Evolutionary conservation across 1,139 yeast species (phyloP), one percentile per base, ranked within the genome.

Genomic region (Hemisphaericaspora xylanilytica): DNA sequence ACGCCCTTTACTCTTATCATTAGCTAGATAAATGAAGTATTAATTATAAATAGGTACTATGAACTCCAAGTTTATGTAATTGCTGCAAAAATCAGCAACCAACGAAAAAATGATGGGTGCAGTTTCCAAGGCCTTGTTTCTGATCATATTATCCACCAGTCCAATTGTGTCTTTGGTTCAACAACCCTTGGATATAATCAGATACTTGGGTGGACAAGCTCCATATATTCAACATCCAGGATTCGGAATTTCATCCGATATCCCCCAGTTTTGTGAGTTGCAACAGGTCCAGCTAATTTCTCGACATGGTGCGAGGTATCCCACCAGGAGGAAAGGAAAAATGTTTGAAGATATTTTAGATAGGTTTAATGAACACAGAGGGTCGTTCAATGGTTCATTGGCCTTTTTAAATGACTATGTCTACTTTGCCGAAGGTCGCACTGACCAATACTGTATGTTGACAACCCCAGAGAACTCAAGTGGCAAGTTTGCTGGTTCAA

Each of bases 301-400:
- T 43, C 72, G 89, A 50, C 88, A 82, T 51, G 88, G 88, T 10
- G 86, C 80, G 50, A 64, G 88, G 48, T 82, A 66, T 54, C 86
- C 85, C 15, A 56, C 64, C 4, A 22, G 26, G n/a, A 9, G 26
- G 8, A 22, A 22, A 22, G 26, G 26, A 5, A 22, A 22, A 9
- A 22, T 9, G 11, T 22, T 22, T 10, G 26, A 22, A 22, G 8
- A 10, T 22, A 10, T 22, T 9, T 10, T 22, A 9, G 6, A 10
- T 4, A 22, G 11, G 11, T 9, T 22, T 22, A 12, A 22, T 22
- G 11, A 22, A 9, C 26, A 22, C 11, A 22, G 11, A 9, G 26
- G 26, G 6, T 22, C 26, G 4, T 22, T 22, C 11, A 22, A 22
- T 22, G 49, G 65, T 1, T 51, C 49, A 4, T 47, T 61, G 26